phyloP scores from a whole-genome alignment of 2,329 filamentous ascomycete genomes.

The Balansia obtecta region DNA sequence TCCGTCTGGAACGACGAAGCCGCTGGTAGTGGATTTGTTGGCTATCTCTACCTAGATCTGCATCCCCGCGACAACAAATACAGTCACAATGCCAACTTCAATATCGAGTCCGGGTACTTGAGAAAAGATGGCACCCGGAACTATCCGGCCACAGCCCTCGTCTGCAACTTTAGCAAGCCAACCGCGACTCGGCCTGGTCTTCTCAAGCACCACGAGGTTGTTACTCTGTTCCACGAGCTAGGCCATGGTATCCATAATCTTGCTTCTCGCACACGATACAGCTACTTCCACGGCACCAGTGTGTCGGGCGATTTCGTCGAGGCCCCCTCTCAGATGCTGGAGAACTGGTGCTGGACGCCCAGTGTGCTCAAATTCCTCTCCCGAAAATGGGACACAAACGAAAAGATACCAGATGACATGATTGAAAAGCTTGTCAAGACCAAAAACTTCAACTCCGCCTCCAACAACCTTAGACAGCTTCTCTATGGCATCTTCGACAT shows the following conservation, averaged over 20 bases:
- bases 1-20: slow-evolving; percentile 69
- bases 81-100: slow-evolving; percentile 77
- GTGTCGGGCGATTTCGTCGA: slow-evolving; percentile 60
- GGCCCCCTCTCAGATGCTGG: slow-evolving; percentile 60
- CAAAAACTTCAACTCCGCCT: slow-evolving; percentile 69
- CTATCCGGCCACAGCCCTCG: slow-evolving; percentile 67
- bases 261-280: slow-evolving; percentile 47
- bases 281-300: slow-evolving; percentile 55
- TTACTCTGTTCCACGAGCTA: slow-evolving; percentile 70
- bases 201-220: slow-evolving; percentile 72
- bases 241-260: slow-evolving; percentile 62
- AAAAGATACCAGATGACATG: slow-evolving; percentile 62
- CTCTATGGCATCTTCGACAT: slow-evolving; percentile 79
- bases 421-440: slow-evolving; percentile 63
- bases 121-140: slow-evolving; percentile 54
- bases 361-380: slow-evolving; percentile 54
- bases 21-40: slow-evolving; percentile 61
- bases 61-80: slow-evolving; percentile 75
- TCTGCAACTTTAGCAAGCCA: slow-evolving; percentile 79
- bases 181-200: slow-evolving; percentile 64
- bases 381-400: slow-evolving; percentile 58
- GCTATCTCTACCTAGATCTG: slow-evolving; percentile 73
- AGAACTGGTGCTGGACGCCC: slow-evolving; percentile 65
- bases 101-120: slow-evolving; percentile 60
- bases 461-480: slow-evolving; percentile 67